A percentile compares a stretch with the other conserved stretches of the same genome.
Conservation (phyloP, 2,329 filamentous ascomycete species). For the Monosporascus sp. region DNA sequence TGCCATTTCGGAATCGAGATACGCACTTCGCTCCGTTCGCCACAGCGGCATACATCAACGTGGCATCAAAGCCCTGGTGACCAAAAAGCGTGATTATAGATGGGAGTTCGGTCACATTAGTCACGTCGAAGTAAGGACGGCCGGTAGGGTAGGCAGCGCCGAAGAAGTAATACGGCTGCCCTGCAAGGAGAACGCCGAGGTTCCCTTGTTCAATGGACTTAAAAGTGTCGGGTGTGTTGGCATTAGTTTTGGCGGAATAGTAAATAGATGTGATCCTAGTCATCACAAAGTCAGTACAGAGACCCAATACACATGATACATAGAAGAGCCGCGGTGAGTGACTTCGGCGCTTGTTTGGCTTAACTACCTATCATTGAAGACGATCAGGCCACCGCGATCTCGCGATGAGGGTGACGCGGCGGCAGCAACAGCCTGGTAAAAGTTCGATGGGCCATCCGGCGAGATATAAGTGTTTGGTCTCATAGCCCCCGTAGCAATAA, state of each 20-base stretch:
- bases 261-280: slow-evolving; percentile 44
- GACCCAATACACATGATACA: too few species aligned
- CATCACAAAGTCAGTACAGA: not conserved
- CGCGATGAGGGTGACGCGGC: slow-evolving; percentile 36
- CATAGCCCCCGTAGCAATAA: slow-evolving; percentile 50
- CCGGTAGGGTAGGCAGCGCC: slow-evolving; percentile 37
- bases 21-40: slow-evolving; percentile 26
- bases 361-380: slow-evolving; percentile 38
- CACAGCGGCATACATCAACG: slow-evolving; percentile 25
- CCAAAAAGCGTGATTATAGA: slow-evolving; percentile 42
- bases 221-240: slow-evolving; percentile 51
- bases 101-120: slow-evolving; percentile 32
- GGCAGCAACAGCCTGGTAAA: slow-evolving; percentile 47
- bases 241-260: slow-evolving; percentile 49
- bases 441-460: slow-evolving; percentile 48
- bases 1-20: not conserved
- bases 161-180: slow-evolving; percentile 51
- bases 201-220: slow-evolving; percentile 43
- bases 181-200: slow-evolving; percentile 45
- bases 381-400: slow-evolving; percentile 44
- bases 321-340: not conserved
- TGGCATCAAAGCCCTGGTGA: slow-evolving; percentile 33
- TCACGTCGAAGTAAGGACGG: slow-evolving; percentile 31
- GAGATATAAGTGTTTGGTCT: slow-evolving; percentile 48
- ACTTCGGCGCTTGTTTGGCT: not conserved